A percentile compares a stretch with the other conserved stretches of the same genome.
These are phyloP conservation scores for Euphorbia pulcherrima DNA, from an alignment of 345 rosid genomes.

Conservation along the genomic window DNA sequence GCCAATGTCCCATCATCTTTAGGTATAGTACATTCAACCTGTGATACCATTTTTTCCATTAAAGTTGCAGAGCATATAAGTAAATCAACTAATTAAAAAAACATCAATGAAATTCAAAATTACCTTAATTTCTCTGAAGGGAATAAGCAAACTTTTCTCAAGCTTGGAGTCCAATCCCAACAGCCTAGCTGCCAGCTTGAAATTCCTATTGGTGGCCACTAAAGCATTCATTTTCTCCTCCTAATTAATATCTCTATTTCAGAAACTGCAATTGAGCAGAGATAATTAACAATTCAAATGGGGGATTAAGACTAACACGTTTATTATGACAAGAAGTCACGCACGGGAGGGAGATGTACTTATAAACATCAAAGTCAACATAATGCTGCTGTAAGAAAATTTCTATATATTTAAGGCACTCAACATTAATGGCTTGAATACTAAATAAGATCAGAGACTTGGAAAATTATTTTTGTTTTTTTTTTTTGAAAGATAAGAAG, in stretches of 20 bases:
- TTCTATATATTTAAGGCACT: background rate
- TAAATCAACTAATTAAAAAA: background rate
- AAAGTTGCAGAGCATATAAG: background rate
- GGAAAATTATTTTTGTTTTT: background rate
- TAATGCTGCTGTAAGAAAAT: background rate
- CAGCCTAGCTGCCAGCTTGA: conserved; percentile 82
- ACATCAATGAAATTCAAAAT: background rate
- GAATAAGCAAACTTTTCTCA: conserved; percentile 87
- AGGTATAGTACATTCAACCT: conserved; percentile 95
- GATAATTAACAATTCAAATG: background rate
- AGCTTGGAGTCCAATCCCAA: conserved; percentile 94
- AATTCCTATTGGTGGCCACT: conserved; percentile 95
- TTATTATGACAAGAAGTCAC: background rate
- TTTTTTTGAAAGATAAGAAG: conserved; percentile 1
- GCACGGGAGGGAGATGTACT: background rate
- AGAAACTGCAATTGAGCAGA: background rate
- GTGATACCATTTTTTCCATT: conserved; percentile 15
- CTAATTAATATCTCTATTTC: conserved; percentile 1
- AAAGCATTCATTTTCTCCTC: conserved; percentile 69
- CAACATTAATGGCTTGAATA: background rate
- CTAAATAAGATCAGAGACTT: background rate
- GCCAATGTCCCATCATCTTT: conserved; percentile 88
- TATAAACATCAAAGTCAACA: conserved; percentile 10
- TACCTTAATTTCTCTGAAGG: conserved; percentile 97
- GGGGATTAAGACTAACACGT: conserved; percentile 11